Base-by-base conservation (phyloP, 2,329 filamentous ascomycete genomes). In the Nigrospora sphaerica region DNA sequence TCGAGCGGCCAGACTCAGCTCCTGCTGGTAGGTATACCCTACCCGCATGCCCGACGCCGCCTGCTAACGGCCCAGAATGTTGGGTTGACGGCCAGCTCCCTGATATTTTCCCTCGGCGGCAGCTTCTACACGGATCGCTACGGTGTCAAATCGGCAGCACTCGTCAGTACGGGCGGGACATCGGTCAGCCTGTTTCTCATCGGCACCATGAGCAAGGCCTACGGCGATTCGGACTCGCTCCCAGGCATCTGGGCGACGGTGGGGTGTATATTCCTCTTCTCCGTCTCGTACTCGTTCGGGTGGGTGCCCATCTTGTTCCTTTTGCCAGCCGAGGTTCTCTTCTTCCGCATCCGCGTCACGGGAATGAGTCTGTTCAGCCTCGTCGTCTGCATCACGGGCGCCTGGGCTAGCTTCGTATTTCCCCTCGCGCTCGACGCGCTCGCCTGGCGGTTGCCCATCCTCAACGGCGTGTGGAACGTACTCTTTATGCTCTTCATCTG, bases 1-100 rank as follows among this genome's bases (percentile, higher is more conserved):
- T 70, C 64, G 2, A 58, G 70, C 48, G 54, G 61, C 0, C 62
- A 60, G 6, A 62, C 65, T 3, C 73, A 77, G 48, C 61, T 75
- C 4, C 61, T 72, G 49, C 64, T 65, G 35, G 64, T 64, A 54
- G 50, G 60, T 52, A 13, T 44, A 44, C 14, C 42, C 36, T 13
- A 9, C 10, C 23, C 23, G 19, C 23, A 9, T 28, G 7, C 10
- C 7, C 10, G 4, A 10, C 23, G 23, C 23, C 23, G 23, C 23
- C 7, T 28, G 23, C 23, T 28, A 28, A 28, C 23, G 23, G 7
- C 23, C 23, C 9, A 44, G 46, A 53, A 48, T 28, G 32, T 53
- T 23, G 41, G 44, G n/a, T 23, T 49, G 23, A 50, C 42, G 31
- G 46, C 46, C 32, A 49, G 46, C 32, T 49, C 46, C 19, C 39